Evolutionary conservation across 192 early-diverging fungal species (phyloP).

Genomic region (Paraglomus brasilianum): DNA sequence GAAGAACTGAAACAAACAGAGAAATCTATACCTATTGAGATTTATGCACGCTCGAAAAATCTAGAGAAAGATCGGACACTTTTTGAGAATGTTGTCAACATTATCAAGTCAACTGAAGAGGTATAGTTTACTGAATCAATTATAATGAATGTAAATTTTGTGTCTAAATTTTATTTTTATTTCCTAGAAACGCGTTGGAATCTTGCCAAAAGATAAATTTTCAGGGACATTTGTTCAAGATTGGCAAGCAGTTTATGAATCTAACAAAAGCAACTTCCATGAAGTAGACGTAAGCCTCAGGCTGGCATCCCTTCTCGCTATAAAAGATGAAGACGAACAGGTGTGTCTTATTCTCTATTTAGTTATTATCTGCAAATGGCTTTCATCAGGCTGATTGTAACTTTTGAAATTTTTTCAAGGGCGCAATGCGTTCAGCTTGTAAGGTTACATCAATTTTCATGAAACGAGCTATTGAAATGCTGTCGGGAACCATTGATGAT

Average conservation of each 20-base stretch:
- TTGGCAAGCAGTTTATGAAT: slow-evolving; percentile 69
- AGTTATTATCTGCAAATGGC: not conserved
- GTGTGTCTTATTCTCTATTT: slow-evolving; percentile 41
- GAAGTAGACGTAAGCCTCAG: slow-evolving; percentile 71
- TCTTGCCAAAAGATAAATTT: slow-evolving; percentile 73
- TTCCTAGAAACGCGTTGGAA: slow-evolving; percentile 65
- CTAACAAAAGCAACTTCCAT: slow-evolving; percentile 52
- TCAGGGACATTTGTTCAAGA: slow-evolving; percentile 75
- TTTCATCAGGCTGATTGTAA: not conserved
- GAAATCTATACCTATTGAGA: slow-evolving; percentile 67
- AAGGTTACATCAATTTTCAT: slow-evolving; percentile 73
- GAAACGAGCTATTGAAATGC: slow-evolving; percentile 82
- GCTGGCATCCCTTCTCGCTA: slow-evolving; percentile 68
- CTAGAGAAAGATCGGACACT: slow-evolving; percentile 63
- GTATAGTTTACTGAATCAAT: slow-evolving; percentile 21
- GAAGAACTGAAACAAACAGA: slow-evolving; percentile 62
- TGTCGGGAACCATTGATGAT: slow-evolving; percentile 84
- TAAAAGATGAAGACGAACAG: slow-evolving; percentile 91
- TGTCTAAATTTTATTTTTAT: slow-evolving; percentile 3
- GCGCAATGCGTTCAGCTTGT: slow-evolving; percentile 69
- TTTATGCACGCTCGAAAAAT: slow-evolving; percentile 79
- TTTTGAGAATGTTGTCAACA: slow-evolving; percentile 55
- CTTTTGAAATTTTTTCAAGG: slow-evolving; percentile 41
- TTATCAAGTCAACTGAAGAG: slow-evolving; percentile 42
- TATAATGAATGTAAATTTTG: not conserved